Evolutionary conservation across 2,329 filamentous ascomycete species (phyloP).

Genomic region (Aspergillus sp.): DNA sequence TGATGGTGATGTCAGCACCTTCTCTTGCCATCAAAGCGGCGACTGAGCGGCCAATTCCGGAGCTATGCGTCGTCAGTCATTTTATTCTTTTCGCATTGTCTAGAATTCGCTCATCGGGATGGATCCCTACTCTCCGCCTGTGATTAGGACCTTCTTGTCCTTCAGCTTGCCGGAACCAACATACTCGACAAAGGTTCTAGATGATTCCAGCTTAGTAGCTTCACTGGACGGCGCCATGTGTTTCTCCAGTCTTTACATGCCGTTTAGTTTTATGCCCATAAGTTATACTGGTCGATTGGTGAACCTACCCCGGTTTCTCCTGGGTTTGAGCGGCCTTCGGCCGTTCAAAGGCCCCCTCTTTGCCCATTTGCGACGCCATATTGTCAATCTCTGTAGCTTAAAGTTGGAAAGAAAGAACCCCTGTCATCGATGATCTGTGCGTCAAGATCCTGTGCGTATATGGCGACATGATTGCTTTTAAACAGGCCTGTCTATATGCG

Average conservation of each 20-base stretch:
- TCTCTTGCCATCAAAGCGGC: constrained; percentile 58
- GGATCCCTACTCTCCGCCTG: constrained; percentile 50
- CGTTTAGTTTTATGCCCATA: not conserved
- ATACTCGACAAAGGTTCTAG: constrained; percentile 33
- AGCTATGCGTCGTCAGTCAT: constrained; percentile 31
- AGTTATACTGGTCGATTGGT: not conserved
- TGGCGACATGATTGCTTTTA: not conserved
- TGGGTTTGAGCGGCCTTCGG: constrained; percentile 23
- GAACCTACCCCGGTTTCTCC: constrained; percentile 25
- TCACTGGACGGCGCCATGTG: constrained; percentile 27
- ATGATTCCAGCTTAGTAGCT: constrained; percentile 31
- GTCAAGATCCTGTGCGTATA: not conserved
- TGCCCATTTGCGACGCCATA: constrained; percentile 24
- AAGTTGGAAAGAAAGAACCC: no score
- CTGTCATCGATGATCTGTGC: no score
- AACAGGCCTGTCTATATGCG: not conserved
- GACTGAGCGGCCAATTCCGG: constrained; percentile 54
- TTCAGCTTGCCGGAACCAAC: constrained; percentile 49
- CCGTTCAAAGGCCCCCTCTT: constrained; percentile 22
- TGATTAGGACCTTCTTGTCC: constrained; percentile 53
- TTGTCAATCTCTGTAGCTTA: not conserved
- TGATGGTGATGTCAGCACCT: constrained; percentile 56
- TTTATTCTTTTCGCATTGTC: not conserved
- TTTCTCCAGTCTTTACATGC: not conserved
- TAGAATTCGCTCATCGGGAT: not conserved